Evolutionary conservation across 2,329 filamentous ascomycete genomes (phyloP).

Genomic region (Sarocladiaceae sp.): DNA sequence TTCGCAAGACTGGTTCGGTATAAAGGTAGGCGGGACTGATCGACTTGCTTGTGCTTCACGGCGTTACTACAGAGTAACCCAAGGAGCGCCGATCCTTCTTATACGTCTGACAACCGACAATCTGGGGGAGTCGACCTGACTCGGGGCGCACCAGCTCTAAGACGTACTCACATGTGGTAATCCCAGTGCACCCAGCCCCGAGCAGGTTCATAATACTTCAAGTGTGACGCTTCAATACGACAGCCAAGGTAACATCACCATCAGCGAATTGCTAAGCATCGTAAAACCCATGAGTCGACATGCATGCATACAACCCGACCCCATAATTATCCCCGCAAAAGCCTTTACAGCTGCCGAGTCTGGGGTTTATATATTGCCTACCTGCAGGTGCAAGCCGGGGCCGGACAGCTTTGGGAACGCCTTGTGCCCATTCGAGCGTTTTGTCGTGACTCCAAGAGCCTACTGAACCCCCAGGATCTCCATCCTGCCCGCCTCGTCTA

Average conservation of each 20-base stretch:
- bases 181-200: no score
- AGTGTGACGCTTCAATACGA: no score
- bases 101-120: no score
- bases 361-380: not conserved
- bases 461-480: not conserved
- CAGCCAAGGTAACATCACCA: no score
- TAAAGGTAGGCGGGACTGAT: no score
- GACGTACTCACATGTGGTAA: not conserved
- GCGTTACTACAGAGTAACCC: not conserved
- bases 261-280: not conserved
- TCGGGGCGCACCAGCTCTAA: not conserved
- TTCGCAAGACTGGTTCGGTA: not conserved
- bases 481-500: not conserved
- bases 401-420: not conserved
- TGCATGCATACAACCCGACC: not conserved
- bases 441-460: not conserved
- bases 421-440: not conserved
- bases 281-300: not conserved
- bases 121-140: not conserved
- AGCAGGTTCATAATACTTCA: no score
- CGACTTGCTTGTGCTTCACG: not conserved
- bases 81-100: not conserved
- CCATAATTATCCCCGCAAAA: not conserved
- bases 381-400: not conserved
- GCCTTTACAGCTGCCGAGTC: not conserved